Evolutionary conservation across 1,284 basidiomycete species (phyloP).

Genomic region (Apiotrichum laibachii): DNA sequence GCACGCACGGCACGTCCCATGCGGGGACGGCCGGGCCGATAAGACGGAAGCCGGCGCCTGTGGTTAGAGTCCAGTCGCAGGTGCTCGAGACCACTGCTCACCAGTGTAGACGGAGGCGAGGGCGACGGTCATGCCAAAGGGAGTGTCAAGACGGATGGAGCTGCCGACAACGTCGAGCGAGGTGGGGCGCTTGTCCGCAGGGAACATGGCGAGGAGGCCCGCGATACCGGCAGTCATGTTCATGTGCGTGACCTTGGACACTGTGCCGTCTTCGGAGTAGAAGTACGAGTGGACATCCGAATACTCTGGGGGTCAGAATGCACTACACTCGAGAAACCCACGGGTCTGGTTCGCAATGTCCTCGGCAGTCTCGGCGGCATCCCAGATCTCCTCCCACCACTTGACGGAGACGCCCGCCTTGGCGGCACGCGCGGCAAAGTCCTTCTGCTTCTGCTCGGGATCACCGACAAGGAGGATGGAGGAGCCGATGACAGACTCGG

Average conservation of each 20-base stretch:
- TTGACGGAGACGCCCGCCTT: conserved; percentile 28
- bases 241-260: conserved; percentile 43
- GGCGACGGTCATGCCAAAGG: conserved; percentile 48
- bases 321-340: neutral
- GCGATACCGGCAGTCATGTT: conserved; percentile 51
- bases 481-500: conserved; percentile 23
- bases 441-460: conserved; percentile 18
- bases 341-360: conserved; percentile 1
- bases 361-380: conserved; percentile 26
- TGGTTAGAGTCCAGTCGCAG: neutral
- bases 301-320: conserved; percentile 1
- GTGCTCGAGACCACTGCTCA: too few relatives aligned
- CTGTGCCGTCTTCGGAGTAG: conserved; percentile 24
- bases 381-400: conserved; percentile 48
- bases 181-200: conserved; percentile 49
- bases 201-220: conserved; percentile 47
- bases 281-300: conserved; percentile 39
- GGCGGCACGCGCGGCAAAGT: neutral
- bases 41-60: conserved; percentile 38
- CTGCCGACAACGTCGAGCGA: conserved; percentile 40
- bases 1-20: conserved; percentile 19
- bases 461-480: conserved; percentile 41
- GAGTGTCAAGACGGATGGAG: conserved; percentile 39
- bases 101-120: conserved; percentile 43
- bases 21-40: conserved; percentile 27